Conservation (phyloP, 2,329 filamentous ascomycete species). For the Microascus cirrosus region DNA sequence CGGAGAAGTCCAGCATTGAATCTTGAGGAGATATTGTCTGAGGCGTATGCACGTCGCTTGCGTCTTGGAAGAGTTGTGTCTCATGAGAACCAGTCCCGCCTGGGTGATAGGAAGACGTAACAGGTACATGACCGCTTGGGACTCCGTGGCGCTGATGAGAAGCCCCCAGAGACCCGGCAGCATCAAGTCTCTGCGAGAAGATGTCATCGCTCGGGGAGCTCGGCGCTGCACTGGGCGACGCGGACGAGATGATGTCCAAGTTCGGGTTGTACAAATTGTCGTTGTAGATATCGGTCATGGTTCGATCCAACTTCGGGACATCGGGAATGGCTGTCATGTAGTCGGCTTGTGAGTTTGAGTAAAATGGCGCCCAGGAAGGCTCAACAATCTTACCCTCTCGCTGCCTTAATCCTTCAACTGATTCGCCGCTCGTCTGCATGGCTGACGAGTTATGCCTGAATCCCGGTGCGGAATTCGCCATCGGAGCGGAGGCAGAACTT, state of each 20-base stretch:
- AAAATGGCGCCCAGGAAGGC: neutral
- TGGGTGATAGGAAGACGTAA: neutral
- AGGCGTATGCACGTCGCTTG: conserved; percentile 32
- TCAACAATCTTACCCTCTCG: neutral
- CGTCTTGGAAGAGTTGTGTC: conserved; percentile 5
- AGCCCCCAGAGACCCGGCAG: conserved; percentile 30
- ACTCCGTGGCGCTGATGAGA: neutral
- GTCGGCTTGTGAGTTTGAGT: neutral
- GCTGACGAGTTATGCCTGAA: neutral
- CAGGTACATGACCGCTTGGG: neutral
- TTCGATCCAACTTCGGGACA: conserved; percentile 69
- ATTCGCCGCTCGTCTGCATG: neutral
- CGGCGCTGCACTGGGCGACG: conserved; percentile 30
- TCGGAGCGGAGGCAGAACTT: neutral
- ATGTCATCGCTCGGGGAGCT: conserved; percentile 38
- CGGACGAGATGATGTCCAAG: conserved; percentile 44
- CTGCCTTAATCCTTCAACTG: neutral
- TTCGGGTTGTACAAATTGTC: conserved; percentile 76
- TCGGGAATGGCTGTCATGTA: conserved; percentile 13
- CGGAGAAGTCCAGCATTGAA: conserved; percentile 74
- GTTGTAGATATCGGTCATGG: conserved; percentile 73
- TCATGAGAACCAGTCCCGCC: neutral
- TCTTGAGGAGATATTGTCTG: conserved; percentile 95
- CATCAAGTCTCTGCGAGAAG: conserved; percentile 66
- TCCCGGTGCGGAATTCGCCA: neutral